phyloP scores from a whole-genome alignment of 2,329 filamentous ascomycete species.

The Colletotrichum spaethianum region DNA sequence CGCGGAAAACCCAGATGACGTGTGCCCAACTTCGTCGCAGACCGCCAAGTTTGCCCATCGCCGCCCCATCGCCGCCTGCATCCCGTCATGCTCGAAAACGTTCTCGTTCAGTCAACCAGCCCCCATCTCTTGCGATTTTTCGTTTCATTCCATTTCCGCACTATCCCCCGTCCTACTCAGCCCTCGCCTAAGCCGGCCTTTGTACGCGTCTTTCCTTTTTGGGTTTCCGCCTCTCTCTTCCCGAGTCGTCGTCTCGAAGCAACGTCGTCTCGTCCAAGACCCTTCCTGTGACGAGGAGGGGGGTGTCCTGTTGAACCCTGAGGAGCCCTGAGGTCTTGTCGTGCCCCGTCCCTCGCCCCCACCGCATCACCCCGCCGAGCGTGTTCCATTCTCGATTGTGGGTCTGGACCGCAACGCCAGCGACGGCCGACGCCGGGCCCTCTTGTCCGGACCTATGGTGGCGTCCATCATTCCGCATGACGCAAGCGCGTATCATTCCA shows the following conservation, averaged over 20 bases:
- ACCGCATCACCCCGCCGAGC: background rate
- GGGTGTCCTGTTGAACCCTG: background rate
- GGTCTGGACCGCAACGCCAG: background rate
- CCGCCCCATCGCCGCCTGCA: background rate
- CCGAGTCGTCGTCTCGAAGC: conserved; percentile 8
- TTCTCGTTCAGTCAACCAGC: conserved; percentile 1
- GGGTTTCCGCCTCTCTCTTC: conserved; percentile 1
- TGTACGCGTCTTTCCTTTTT: conserved; percentile 24
- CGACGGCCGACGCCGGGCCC: background rate
- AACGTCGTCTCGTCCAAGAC: background rate
- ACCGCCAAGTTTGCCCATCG: background rate
- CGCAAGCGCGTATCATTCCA: background rate
- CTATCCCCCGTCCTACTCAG: background rate
- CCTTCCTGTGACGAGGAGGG: background rate
- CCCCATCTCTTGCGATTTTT: background rate
- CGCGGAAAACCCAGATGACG: conserved; percentile 25
- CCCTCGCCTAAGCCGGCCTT: background rate
- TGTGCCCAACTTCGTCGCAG: conserved; percentile 2
- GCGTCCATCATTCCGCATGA: conserved; percentile 6
- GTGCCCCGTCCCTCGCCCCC: background rate
- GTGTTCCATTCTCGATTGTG: background rate
- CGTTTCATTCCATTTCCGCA: background rate
- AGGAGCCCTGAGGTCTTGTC: background rate
- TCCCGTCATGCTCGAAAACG: background rate
- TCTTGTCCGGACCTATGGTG: background rate